Conservation (phyloP, 768 basidiomycete species). For the Suillus spraguei region DNA sequence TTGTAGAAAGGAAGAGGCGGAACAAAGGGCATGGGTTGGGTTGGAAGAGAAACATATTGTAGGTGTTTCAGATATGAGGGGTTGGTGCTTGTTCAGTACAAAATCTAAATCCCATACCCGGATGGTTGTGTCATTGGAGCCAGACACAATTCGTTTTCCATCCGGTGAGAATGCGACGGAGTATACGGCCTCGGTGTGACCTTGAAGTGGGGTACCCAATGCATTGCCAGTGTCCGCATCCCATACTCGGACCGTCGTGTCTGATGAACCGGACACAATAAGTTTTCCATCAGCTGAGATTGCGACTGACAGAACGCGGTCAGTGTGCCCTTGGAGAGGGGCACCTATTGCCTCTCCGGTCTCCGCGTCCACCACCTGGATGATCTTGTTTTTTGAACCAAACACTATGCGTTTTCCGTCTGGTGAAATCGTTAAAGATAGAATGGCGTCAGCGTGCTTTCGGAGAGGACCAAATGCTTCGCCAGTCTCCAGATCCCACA, state of each 20-base stretch:
- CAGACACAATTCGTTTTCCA: constrained; percentile 1
- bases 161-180: constrained; percentile 9
- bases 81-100: neutral
- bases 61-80: neutral
- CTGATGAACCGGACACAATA: constrained; percentile 7
- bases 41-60: constrained; percentile 4
- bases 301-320: neutral
- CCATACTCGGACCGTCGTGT: constrained; percentile 7
- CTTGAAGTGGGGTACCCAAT: constrained; percentile 9
- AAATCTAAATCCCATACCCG: constrained; percentile 24
- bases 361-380: neutral
- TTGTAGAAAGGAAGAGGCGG: neutral
- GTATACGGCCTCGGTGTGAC: constrained; percentile 12
- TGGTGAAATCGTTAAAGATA: neutral
- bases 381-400: constrained; percentile 1
- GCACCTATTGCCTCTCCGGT: neutral
- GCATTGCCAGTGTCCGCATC: neutral
- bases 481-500: constrained; percentile 9
- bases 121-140: constrained; percentile 1
- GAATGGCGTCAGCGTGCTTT: neutral
- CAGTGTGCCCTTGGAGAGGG: constrained; percentile 1
- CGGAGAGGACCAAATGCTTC: constrained; percentile 9
- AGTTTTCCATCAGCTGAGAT: neutral
- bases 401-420: constrained; percentile 4
- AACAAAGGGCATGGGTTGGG: constrained; percentile 6